These are phyloP conservation scores for Populus hybrid DNA, from an alignment of 441 rosid species.

Conservation along the genomic window DNA sequence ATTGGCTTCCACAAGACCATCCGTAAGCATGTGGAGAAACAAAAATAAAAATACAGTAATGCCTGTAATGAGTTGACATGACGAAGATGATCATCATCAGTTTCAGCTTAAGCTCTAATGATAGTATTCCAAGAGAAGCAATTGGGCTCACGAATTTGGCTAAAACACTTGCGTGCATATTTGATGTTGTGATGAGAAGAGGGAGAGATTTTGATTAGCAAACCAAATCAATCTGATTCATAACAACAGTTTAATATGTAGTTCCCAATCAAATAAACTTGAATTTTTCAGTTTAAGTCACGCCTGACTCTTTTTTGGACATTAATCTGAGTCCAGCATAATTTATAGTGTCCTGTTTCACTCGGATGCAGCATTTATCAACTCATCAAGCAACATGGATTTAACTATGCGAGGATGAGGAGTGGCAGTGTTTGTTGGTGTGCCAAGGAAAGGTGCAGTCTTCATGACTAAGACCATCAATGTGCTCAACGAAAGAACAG, in stretches of 20 bases:
- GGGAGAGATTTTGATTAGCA: conserved; percentile 20
- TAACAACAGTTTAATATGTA: no score
- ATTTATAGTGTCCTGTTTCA: neutral
- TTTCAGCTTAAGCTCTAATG: conserved; percentile 54
- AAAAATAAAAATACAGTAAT: conserved; percentile 28
- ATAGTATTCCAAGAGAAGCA: conserved; percentile 79
- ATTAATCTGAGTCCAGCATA: neutral
- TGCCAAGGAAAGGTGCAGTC: conserved; percentile 34
- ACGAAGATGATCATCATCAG: conserved; percentile 20
- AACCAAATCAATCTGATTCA: no score
- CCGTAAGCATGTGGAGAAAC: conserved; percentile 32
- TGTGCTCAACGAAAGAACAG: conserved; percentile 39
- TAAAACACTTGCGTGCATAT: conserved; percentile 45
- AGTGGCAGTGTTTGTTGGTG: conserved; percentile 45
- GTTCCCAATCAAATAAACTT: no score
- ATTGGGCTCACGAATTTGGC: conserved; percentile 42
- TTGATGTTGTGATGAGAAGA: conserved; percentile 39
- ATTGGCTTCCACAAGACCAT: conserved; percentile 47
- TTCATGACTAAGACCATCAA: conserved; percentile 43
- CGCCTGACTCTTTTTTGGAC: no score
- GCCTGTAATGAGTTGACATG: conserved; percentile 26
- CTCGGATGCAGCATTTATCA: neutral
- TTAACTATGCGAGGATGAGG: conserved; percentile 34
- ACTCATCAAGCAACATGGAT: neutral
- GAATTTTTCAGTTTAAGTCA: no score